A percentile compares a stretch with the other conserved stretches of the same genome.
phyloP scores from a whole-genome alignment of 495 filamentous ascomycete genomes.

The Parathielavia appendiculata region DNA sequence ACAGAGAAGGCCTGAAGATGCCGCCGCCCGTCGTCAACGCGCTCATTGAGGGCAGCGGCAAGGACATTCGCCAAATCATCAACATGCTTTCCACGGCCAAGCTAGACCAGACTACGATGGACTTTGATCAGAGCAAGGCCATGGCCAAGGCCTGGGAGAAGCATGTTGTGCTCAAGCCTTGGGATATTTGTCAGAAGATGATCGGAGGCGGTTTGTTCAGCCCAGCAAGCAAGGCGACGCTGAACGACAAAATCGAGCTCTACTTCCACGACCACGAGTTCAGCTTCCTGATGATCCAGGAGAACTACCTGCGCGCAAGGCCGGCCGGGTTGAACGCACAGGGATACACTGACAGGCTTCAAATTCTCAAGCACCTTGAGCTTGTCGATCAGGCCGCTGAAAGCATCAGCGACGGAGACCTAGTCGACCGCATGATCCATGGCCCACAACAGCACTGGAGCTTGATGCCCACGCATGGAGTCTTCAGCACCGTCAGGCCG shows the following conservation, averaged over 20 bases:
- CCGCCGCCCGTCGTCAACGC: slow-evolving; percentile 84
- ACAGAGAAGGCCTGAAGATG: slow-evolving; percentile 82
- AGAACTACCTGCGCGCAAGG: slow-evolving; percentile 86
- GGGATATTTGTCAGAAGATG: slow-evolving; percentile 94
- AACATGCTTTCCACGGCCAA: slow-evolving; percentile 97
- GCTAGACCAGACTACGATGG: slow-evolving; percentile 71
- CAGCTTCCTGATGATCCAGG: slow-evolving; percentile 93
- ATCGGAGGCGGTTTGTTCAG: slow-evolving; percentile 83
- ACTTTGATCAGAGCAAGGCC: slow-evolving; percentile 74
- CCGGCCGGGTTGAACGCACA: slow-evolving; percentile 58
- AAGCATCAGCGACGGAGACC: slow-evolving; percentile 94
- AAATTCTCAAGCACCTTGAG: slow-evolving; percentile 74
- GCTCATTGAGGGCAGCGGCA: slow-evolving; percentile 87
- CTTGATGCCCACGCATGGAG: slow-evolving; percentile 94
- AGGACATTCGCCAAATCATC: slow-evolving; percentile 95
- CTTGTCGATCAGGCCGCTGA: slow-evolving; percentile 80
- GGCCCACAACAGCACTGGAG: slow-evolving; percentile 97
- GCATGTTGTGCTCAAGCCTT: slow-evolving; percentile 89
- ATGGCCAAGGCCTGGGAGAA: slow-evolving; percentile 99
- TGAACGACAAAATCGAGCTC: slow-evolving; percentile 96
- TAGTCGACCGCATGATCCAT: slow-evolving; percentile 97
- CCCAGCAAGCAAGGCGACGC: slow-evolving; percentile 67
- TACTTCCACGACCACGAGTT: slow-evolving; percentile 99
- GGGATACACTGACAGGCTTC: slow-evolving; percentile 52
- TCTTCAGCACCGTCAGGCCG: slow-evolving; percentile 90